These are phyloP conservation scores for Zizania latifolia DNA, from an alignment of 176 grass and related monocot species.

Conservation along the genomic window DNA sequence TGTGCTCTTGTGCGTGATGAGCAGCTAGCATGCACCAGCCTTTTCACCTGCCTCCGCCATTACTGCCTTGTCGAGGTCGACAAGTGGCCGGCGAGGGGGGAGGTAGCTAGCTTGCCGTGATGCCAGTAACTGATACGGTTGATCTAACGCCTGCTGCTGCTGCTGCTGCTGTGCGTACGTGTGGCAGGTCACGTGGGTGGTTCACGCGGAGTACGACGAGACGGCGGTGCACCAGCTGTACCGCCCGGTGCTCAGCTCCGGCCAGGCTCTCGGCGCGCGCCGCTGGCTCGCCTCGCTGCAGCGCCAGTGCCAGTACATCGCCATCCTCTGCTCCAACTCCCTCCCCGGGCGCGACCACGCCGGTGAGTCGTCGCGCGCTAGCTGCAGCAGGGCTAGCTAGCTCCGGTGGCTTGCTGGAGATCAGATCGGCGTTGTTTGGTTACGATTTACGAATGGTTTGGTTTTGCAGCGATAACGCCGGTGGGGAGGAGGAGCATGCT, in stretches of 20 bases:
- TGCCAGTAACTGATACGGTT: neutral
- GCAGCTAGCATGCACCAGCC: neutral
- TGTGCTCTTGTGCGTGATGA: conserved; percentile 11
- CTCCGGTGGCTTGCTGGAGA: too few species aligned
- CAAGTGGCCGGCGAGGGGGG: conserved; percentile 22
- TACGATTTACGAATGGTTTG: neutral
- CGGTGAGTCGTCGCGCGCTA: conserved; percentile 15
- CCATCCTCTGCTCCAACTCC: conserved; percentile 56
- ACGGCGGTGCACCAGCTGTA: conserved; percentile 53
- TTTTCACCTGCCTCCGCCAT: conserved; percentile 29
- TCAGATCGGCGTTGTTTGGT: neutral
- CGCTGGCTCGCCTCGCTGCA: conserved; percentile 62
- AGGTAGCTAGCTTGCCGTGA: neutral
- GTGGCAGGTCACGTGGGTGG: conserved; percentile 68
- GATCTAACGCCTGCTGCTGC: neutral
- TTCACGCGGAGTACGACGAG: conserved; percentile 73
- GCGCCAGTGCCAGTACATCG: conserved; percentile 69
- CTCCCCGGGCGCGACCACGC: conserved; percentile 33
- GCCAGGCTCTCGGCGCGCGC: conserved; percentile 58
- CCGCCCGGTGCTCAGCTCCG: conserved; percentile 57
- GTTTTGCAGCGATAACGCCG: conserved; percentile 35
- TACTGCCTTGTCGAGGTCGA: conserved; percentile 45
- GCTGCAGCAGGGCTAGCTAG: too few species aligned
- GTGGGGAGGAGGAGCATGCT: conserved; percentile 60
- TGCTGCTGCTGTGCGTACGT: neutral